These are phyloP conservation scores for Cystobasidiaceae sp. DNA, from an alignment of 1,284 basidiomycete species.

Conservation along the genomic window DNA sequence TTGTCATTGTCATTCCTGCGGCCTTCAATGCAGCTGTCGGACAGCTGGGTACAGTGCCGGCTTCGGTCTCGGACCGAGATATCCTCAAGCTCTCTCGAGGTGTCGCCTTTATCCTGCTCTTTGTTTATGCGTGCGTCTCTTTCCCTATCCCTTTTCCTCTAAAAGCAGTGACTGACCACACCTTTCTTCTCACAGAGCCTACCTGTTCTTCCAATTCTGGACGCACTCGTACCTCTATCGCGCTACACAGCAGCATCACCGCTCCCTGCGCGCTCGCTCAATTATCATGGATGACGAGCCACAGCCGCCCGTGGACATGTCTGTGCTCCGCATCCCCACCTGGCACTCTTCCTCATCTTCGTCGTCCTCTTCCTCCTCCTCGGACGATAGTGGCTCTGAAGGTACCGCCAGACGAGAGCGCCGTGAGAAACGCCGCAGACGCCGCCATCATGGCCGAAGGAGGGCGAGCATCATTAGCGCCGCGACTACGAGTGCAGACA, in stretches of 20 bases:
- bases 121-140: constrained; percentile 53
- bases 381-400: background rate
- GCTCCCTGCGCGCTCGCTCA: constrained; percentile 8
- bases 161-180: background rate
- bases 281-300: constrained; percentile 36
- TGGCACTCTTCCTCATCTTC: constrained; percentile 43
- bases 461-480: background rate
- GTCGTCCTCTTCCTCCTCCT: constrained; percentile 37
- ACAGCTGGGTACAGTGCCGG: constrained; percentile 34
- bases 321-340: constrained; percentile 43
- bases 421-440: background rate
- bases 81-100: constrained; percentile 52
- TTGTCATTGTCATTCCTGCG: constrained; percentile 71
- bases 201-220: constrained; percentile 58
- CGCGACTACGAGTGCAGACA: background rate
- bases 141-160: background rate
- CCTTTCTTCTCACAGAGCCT: constrained; percentile 31
- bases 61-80: constrained; percentile 45
- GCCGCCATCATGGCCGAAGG: background rate
- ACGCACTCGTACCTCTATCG: constrained; percentile 58
- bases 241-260: constrained; percentile 48
- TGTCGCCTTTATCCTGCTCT: constrained; percentile 55
- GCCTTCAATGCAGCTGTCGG: constrained; percentile 54
- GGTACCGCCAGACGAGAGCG: background rate
- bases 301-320: constrained; percentile 39